Base-by-base conservation (phyloP, 1,139 yeast species). In the Taphrina flavorubra region DNA sequence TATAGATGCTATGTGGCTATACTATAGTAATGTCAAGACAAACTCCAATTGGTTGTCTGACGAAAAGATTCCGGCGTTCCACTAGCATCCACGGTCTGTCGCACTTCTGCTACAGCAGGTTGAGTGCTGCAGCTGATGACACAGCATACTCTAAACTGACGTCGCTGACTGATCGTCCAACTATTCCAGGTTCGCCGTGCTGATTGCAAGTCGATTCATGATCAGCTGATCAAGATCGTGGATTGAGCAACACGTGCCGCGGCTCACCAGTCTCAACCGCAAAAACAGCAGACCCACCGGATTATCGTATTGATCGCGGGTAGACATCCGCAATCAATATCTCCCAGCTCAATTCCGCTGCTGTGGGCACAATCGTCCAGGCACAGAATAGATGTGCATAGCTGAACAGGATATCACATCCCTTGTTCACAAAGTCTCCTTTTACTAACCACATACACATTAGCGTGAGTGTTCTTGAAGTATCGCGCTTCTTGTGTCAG, bases 381-480 rank as follows among this genome's bases (percentile, higher is more conserved):
- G 53, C 53, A 49, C 53, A 49, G n/a, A 25, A 25, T 25, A 49
- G 7, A 8, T 49, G 53, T 20, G 36, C 53, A 49, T 49, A 11
- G 18, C n/a, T 34, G 2, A 10, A 44, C 47, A 44, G n/a, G 20
- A 44, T 13, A 44, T 44, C 5, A 14, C 18, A 13, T 0, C 18
- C 18, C 47, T 2, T 44, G 47, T 44, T 25, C 36, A 49, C 53
- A 49, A 49, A 49, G 53, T 49, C 36, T 49, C 53, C 53, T 34
- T 36, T 49, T 49, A 49, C 53, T 49, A 49, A 49, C 53, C 53
- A 49, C 53, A 49, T 49, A 20, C 36, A 49, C 31, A 49, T 20
- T 36, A 49, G 53, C 53, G 53, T 49, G 53, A 49, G 53, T 49
- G 20, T 20, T 2, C 53, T n/a, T 13, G 18, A 14, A 7, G 47